phyloP scores from a whole-genome alignment of 164 flowering plant species.

The Aristolochia californica region DNA sequence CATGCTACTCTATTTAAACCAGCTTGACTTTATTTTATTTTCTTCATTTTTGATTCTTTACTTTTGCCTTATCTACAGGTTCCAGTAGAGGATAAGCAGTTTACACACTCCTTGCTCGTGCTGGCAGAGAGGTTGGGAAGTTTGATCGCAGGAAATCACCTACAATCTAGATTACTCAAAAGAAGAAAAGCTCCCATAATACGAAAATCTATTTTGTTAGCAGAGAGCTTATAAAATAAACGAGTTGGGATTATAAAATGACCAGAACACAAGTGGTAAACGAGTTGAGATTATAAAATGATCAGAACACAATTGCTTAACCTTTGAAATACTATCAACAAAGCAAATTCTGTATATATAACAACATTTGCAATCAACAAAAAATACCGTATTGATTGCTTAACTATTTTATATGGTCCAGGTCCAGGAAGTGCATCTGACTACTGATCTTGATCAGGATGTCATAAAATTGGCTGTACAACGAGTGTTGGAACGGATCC shows the following conservation, averaged over 20 bases:
- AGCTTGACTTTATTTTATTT: neutral
- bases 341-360: too few species aligned
- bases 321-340: too few species aligned
- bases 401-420: conserved; percentile 14
- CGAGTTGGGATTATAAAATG: too few species aligned
- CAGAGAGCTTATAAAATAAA: too few species aligned
- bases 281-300: too few species aligned
- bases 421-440: conserved; percentile 85
- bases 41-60: neutral
- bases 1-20: neutral
- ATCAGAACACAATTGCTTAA: too few species aligned
- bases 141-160: neutral
- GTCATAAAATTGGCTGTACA: conserved; percentile 76
- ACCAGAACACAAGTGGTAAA: too few species aligned
- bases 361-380: too few species aligned
- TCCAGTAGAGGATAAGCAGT: conserved; percentile 44
- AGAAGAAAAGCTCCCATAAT: neutral
- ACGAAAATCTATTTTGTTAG: neutral
- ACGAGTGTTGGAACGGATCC: conserved; percentile 70
- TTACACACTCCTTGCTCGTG: conserved; percentile 86
- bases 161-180: neutral
- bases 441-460: conserved; percentile 78
- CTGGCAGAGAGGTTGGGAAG: conserved; percentile 72
- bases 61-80: conserved; percentile 26
- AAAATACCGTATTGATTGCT: too few species aligned